Base-by-base conservation (phyloP, 257 asterid genomes). In the Nicotiana undulata region DNA sequence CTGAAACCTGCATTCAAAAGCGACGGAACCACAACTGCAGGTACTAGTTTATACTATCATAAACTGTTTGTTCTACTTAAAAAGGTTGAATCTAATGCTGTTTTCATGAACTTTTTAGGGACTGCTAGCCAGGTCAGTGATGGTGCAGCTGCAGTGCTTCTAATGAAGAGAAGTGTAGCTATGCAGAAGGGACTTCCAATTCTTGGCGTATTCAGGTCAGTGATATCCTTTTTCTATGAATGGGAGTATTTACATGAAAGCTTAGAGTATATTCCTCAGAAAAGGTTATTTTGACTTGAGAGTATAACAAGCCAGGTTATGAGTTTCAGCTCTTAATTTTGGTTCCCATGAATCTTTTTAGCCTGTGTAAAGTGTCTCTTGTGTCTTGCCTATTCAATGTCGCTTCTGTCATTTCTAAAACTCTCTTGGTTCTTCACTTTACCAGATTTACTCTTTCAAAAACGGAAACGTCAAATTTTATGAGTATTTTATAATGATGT, bases 111-210 rank as follows among this genome's bases (percentile, higher is more conserved):
- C 82, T 64, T 83, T 81, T 16, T 85, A 94, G 97, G 98, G 80
- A 95, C 87, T 86, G 88, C 98, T 34, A 95, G 98, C 79, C 98
- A 95, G 86, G 68, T 95, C 68, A 93, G 95, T 80, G 98, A 95
- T 83, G 98, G 98, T 56, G 98, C 98, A 58, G 98, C 92, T 80
- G 98, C 97, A 81, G 98, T 95, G 80, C 98, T 95, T 80, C 94
- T 95, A 80, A 95, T 93, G 98, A 95, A 88, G 88, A 91, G 98
- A 86, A 93, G 97, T 74, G 61, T 88, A 65, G 98, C 98, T 13
- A 60, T 81, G 82, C 82, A 90, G 74, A 95, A 92, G 87, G 95
- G 98, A 76, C 89, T 95, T 84, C 97, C 95, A 3, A 85, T 95
- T 89, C 94, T 93, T 70, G 98, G 98, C 17, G 82, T 90, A 60